phyloP scores from a whole-genome alignment of 1,284 basidiomycete genomes.

The Cutaneotrichosporon cutaneum region DNA sequence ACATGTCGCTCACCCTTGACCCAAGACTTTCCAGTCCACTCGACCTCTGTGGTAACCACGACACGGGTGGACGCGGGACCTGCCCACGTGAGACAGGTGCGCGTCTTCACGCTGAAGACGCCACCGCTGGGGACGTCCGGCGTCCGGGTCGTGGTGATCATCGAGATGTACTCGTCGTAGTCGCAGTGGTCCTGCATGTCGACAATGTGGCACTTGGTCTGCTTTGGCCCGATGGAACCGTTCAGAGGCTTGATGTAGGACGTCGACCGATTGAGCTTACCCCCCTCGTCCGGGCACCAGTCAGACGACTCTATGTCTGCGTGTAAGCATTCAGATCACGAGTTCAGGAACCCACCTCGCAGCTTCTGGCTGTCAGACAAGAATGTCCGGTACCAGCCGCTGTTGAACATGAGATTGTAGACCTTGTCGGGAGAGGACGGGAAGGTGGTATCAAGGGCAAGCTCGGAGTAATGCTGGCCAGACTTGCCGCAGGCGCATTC shows the following conservation, averaged over 20 bases:
- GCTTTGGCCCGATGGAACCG: constrained; percentile 84
- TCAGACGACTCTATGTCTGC: constrained; percentile 88
- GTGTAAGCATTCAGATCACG: constrained; percentile 3
- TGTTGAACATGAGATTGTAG: constrained; percentile 93
- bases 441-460: constrained; percentile 72
- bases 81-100: constrained; percentile 93
- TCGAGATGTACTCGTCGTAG: constrained; percentile 77
- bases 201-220: constrained; percentile 88
- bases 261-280: constrained; percentile 77
- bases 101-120: constrained; percentile 88
- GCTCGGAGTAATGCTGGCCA: constrained; percentile 70
- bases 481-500: constrained; percentile 71
- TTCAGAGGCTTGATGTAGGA: constrained; percentile 94
- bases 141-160: constrained; percentile 84
- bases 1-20: constrained; percentile 70
- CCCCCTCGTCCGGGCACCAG: constrained; percentile 72
- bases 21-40: constrained; percentile 95
- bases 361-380: constrained; percentile 84
- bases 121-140: constrained; percentile 93
- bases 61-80: constrained; percentile 72
- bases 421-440: constrained; percentile 92
- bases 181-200: constrained; percentile 82
- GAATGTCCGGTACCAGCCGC: constrained; percentile 93
- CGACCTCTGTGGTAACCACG: constrained; percentile 84
- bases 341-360: constrained; percentile 61